Conservation (phyloP, 1,284 basidiomycete species). For the Amylostereum chailletii region DNA sequence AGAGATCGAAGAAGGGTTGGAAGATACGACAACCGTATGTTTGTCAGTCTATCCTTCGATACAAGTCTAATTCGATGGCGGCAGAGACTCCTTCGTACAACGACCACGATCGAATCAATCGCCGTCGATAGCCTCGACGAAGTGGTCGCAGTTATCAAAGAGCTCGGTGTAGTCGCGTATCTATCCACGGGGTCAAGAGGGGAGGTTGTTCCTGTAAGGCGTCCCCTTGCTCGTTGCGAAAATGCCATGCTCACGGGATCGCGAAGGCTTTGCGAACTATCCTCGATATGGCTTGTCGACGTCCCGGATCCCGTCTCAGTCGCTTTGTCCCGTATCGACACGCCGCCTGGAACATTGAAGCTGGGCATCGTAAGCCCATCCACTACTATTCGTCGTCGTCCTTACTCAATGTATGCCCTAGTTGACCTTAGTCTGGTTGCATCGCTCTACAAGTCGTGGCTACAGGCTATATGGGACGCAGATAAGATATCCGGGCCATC, state of each 20-base stretch:
- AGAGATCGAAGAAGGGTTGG: conserved; percentile 1
- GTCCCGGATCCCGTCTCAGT: conserved; percentile 25
- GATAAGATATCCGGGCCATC: conserved; percentile 18
- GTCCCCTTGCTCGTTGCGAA: too few relatives aligned
- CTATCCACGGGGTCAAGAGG: neutral
- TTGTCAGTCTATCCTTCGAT: neutral
- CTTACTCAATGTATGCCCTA: neutral
- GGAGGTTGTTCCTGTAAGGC: neutral
- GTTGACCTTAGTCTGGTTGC: conserved; percentile 10
- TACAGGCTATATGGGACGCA: conserved; percentile 37
- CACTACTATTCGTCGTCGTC: neutral
- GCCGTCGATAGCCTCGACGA: neutral
- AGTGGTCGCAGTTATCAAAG: conserved; percentile 7
- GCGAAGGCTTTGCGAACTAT: conserved; percentile 15
- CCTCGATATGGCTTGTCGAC: conserved; percentile 26
- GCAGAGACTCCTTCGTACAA: too few relatives aligned
- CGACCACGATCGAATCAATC: too few relatives aligned
- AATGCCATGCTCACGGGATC: too few relatives aligned
- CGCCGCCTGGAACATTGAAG: conserved; percentile 39
- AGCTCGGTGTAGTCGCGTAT: conserved; percentile 6
- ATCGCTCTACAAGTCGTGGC: conserved; percentile 36
- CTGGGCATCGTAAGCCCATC: too few relatives aligned
- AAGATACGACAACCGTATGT: conserved; percentile 1
- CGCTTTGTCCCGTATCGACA: conserved; percentile 47
- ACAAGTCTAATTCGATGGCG: too few relatives aligned